Base-by-base conservation (phyloP, 805 yeast genomes). In the Wickerhamia fluorescens region DNA sequence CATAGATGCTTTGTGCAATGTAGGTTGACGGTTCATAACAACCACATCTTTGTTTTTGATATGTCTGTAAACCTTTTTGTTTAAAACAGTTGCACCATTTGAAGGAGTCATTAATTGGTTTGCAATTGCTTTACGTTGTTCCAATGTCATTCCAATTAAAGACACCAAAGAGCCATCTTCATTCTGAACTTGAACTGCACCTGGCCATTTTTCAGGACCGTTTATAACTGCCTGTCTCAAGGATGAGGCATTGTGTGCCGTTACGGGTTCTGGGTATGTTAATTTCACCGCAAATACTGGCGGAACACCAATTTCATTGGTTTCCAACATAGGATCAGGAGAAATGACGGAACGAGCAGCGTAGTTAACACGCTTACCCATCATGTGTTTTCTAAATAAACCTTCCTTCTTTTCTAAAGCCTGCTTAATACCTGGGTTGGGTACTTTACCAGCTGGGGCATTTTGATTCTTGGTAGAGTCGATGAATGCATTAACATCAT, bases 281-380 rank as follows among this genome's bases (percentile, higher is more conserved):
- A 92, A 70, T 56, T 88, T 89, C 36, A 74, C 78, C 11, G 99
- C 99, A 49, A 92, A 92, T 10, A 94, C 98, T 1, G 98, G 98
- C 18, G 99, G 99, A 33, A 92, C 89, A 63, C 98, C 99, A 52
- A 92, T 89, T 61, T 92, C 96, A 53, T 88, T 86, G 9, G 98
- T 94, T 64, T 92, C 98, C 45, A 92, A 71, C 66, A 83, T 92
- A 33, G 99, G 99, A 63, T 92, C 99, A 5, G 97, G 97, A 5
- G 97, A 88, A 61, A 92, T 92, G 47, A 92, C 99, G 7, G 98
- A 89, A 63, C 99, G 86, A 29, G 98, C 98, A 30, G 97, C 96
- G 51, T 85, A 89, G 57, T 92, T 94, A 36, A 92, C 99, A 68
- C 99, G 87, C 70, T 92, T 92, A 55, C 99, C 99, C 99, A 92